Percentiles rank a stretch among this genome's conserved stretches.
Evolutionary conservation across 2,329 filamentous ascomycete genomes (phyloP).

Genomic region (Claviceps spartinae): DNA sequence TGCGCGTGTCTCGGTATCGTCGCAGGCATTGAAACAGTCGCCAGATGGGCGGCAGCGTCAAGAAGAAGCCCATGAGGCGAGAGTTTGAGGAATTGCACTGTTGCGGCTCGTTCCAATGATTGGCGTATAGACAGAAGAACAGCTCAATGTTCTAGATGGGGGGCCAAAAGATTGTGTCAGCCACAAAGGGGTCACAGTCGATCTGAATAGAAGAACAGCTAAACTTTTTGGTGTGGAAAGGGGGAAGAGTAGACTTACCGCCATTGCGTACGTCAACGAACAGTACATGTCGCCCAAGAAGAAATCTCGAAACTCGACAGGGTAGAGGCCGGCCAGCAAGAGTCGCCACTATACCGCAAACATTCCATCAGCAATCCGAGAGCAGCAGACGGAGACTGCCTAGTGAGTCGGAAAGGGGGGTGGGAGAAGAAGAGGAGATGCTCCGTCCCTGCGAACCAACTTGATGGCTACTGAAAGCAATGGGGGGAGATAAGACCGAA

Average conservation of each 20-base stretch:
- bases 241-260: conserved; percentile 43
- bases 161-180: neutral
- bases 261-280: conserved; percentile 80
- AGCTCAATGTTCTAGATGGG: conserved; percentile 62
- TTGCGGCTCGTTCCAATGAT: conserved; percentile 55
- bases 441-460: too few relatives aligned
- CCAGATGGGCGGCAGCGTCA: conserved; percentile 74
- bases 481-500: neutral
- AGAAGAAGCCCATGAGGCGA: conserved; percentile 72
- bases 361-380: neutral
- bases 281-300: conserved; percentile 97
- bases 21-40: conserved; percentile 81
- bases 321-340: conserved; percentile 71
- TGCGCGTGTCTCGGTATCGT: conserved; percentile 75
- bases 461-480: too few relatives aligned
- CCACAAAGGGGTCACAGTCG: neutral
- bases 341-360: conserved; percentile 55
- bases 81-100: conserved; percentile 82
- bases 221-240: neutral
- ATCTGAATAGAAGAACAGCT: too few relatives aligned
- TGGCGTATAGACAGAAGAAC: conserved; percentile 89
- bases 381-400: too few relatives aligned
- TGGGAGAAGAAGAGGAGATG: neutral
- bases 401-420: neutral
- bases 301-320: conserved; percentile 94